Conservation (phyloP, 495 filamentous ascomycete species). For the Umbilicaria muhlenbergii region DNA sequence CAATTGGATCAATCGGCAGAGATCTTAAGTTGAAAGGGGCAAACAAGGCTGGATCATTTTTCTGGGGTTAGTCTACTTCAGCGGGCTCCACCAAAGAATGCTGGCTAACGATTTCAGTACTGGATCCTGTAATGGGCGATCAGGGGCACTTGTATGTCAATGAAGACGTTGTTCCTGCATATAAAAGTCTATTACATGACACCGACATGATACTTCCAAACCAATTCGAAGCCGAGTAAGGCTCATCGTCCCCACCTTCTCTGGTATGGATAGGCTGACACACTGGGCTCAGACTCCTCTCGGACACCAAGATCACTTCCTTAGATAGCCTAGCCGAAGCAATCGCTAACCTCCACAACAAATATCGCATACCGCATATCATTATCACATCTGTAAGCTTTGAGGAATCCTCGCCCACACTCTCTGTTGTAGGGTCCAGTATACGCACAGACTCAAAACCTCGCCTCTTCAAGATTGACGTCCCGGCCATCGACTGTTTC, state of each 20-base stretch:
- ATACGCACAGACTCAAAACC: conserved; percentile 42
- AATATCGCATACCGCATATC: conserved; percentile 70
- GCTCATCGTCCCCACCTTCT: conserved; percentile 2
- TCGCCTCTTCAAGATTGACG: conserved; percentile 67
- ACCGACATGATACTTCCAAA: conserved; percentile 92
- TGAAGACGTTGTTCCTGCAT: conserved; percentile 80
- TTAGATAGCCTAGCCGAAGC: conserved; percentile 53
- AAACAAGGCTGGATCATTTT: conserved; percentile 60
- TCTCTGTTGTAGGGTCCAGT: conserved; percentile 69
- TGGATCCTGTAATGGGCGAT: conserved; percentile 98
- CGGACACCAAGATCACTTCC: conserved; percentile 66
- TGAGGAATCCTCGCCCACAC: conserved; percentile 27
- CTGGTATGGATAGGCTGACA: neutral
- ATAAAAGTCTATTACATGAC: conserved; percentile 57
- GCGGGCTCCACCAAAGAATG: conserved; percentile 10
- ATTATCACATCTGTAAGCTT: conserved; percentile 77
- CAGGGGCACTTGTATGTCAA: conserved; percentile 81
- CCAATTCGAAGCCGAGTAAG: conserved; percentile 92
- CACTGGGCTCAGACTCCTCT: conserved; percentile 46
- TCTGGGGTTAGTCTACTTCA: conserved; percentile 52
- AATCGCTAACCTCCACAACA: conserved; percentile 59
- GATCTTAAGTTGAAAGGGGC: conserved; percentile 56
- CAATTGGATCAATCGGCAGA: conserved; percentile 66
- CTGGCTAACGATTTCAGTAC: conserved; percentile 25
- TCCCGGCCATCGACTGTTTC: conserved; percentile 77